Evolutionary conservation across 345 rosid genomes (phyloP), one percentile per base, ranked within the genome.

Genomic region (Salix brachista): DNA sequence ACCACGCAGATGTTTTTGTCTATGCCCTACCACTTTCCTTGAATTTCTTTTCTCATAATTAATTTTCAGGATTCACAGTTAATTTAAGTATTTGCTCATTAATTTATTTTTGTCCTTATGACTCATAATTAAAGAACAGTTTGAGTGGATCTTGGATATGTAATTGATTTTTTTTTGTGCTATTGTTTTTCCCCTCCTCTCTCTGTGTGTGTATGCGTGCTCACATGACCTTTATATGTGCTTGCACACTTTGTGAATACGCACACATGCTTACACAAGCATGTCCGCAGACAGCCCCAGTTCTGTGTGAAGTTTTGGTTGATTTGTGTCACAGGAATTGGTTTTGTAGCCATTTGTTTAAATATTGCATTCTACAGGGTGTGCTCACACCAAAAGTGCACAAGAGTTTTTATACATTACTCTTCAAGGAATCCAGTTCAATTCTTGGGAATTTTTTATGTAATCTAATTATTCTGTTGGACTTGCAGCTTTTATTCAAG

Each of bases 401-500:
- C 21, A 21, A 60, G 62, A 21, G 11, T 60, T 60, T 60, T 60
- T 75, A 28, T 54, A 62, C 30, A 19, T 73, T 62, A 73, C 62
- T 61, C 46, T 26, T 41, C 30, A 18, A 23, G 23, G 67, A 4
- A 19, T 48, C 14, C 71, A 16, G 62, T 9, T 25, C 39, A 21
- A 32, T 2, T 37, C 41, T 36, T 39, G 9, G 44, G 54, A 26
- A 12, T 23, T 48, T 21, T 16, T 48, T 4, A 6, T 32, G 17
- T 34, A 52, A 39, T 69, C 76, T 75, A 61, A 44, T 48, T 26
- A 23, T 70, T 73, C 32, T 74, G 36, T 80, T 69, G 73, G 62
- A 79, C 19, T 76, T 79, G 80, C 92, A 96, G 99, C 91, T 96
- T 71, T 83, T 93, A 71, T 93, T 93, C 87, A 96, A 91, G 85